Conservation (phyloP, 345 rosid genomes). For the Triadica sebifera region DNA sequence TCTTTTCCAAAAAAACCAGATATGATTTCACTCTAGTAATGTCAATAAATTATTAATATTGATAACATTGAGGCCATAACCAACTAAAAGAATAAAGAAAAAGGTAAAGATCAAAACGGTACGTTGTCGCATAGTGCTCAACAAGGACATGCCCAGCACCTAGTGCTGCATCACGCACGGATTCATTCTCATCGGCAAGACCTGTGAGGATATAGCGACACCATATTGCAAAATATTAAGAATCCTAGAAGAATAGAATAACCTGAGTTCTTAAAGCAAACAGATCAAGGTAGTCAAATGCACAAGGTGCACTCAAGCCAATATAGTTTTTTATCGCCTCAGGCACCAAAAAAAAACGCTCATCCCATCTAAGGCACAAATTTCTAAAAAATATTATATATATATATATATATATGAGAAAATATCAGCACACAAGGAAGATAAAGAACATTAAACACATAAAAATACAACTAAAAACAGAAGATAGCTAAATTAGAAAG, state of each 20-base stretch:
- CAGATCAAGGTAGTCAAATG: too few relatives aligned
- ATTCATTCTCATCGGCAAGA: conserved; percentile 98
- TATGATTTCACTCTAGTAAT: background rate
- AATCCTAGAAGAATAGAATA: background rate
- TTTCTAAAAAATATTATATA: too few relatives aligned
- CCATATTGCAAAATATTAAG: conserved; percentile 4
- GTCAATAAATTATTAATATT: background rate
- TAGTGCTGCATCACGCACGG: conserved; percentile 97
- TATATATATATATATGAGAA: too few relatives aligned
- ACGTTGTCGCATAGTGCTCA: conserved; percentile 98
- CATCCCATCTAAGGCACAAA: too few relatives aligned
- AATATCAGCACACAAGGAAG: too few relatives aligned
- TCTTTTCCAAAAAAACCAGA: background rate
- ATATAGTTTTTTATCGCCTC: too few relatives aligned
- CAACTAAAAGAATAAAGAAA: background rate
- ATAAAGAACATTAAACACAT: too few relatives aligned
- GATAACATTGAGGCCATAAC: background rate
- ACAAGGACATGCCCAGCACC: conserved; percentile 98
- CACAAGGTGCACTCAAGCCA: too few relatives aligned
- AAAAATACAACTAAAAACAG: too few relatives aligned
- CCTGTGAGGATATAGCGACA: conserved; percentile 47
- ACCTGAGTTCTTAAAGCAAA: conserved; percentile 6
- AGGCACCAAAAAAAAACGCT: too few relatives aligned
- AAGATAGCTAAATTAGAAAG: too few relatives aligned
- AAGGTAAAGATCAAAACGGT: background rate